Evolutionary conservation across 805 yeast genomes (phyloP).

Genomic region (Candida adriatica): DNA sequence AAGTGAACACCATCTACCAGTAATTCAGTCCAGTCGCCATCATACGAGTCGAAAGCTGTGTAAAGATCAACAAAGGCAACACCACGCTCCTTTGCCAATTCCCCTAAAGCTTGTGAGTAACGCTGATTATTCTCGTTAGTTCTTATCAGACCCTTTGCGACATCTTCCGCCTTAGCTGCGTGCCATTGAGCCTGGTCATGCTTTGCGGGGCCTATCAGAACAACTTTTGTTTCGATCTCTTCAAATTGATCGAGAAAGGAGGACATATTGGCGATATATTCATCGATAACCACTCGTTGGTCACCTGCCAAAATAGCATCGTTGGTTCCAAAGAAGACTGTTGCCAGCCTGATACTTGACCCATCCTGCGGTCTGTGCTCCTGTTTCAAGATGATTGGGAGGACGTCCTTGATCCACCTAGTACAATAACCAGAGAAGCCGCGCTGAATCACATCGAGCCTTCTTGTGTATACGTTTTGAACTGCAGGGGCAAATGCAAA

Average conservation of each 20-base stretch:
- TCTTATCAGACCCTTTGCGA: slow-evolving; percentile 36
- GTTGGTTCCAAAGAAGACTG: slow-evolving; percentile 77
- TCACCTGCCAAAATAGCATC: slow-evolving; percentile 47
- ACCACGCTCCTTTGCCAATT: slow-evolving; percentile 36
- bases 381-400: slow-evolving; percentile 42
- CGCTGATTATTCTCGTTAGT: slow-evolving; percentile 35
- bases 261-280: slow-evolving; percentile 42
- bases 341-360: slow-evolving; percentile 33
- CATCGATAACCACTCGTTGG: slow-evolving; percentile 45
- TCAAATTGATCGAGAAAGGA: slow-evolving; percentile 34
- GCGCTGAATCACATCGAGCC: slow-evolving; percentile 60
- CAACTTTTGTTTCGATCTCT: slow-evolving; percentile 38
- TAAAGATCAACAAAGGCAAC: slow-evolving; percentile 58
- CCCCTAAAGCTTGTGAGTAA: slow-evolving; percentile 46
- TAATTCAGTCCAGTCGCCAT: slow-evolving; percentile 34
- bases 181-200: slow-evolving; percentile 43
- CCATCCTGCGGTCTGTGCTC: slow-evolving; percentile 34
- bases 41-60: slow-evolving; percentile 33
- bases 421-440: slow-evolving; percentile 78
- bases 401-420: slow-evolving; percentile 45
- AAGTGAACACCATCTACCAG: slow-evolving; percentile 57
- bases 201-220: slow-evolving; percentile 58
- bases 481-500: slow-evolving; percentile 48
- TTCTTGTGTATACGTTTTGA: slow-evolving; percentile 45
- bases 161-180: slow-evolving; percentile 25